Percentiles rank a stretch among this genome's conserved stretches.
These are phyloP conservation scores for Ramularia collo-cygni DNA, from an alignment of 2,329 filamentous ascomycete species.

Conservation along the genomic window DNA sequence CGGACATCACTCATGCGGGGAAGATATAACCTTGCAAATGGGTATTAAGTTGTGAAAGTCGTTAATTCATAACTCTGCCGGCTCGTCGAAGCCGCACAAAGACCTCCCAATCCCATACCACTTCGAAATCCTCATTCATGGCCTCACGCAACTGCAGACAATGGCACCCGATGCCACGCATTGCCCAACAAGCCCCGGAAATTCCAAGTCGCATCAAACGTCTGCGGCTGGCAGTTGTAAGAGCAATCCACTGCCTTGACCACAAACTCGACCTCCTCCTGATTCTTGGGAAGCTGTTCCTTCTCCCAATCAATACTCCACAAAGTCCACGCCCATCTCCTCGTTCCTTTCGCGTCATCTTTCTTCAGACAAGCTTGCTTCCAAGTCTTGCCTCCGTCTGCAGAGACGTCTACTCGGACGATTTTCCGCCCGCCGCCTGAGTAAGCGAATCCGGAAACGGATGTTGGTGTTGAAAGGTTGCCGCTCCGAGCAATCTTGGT, in stretches of 20 bases:
- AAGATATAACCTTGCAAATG: too few relatives aligned
- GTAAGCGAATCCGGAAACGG: slow-evolving; percentile 58
- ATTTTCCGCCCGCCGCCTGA: slow-evolving; percentile 61
- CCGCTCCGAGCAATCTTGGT: slow-evolving; percentile 34
- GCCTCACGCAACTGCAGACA: neutral
- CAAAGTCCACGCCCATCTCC: slow-evolving; percentile 57
- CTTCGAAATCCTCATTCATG: neutral
- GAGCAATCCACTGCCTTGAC: slow-evolving; percentile 61
- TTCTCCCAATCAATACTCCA: slow-evolving; percentile 47
- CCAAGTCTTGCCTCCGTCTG: slow-evolving; percentile 59
- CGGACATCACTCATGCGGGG: too few relatives aligned
- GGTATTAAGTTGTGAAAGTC: too few relatives aligned
- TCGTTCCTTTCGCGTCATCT: slow-evolving; percentile 44
- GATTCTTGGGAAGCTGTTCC: slow-evolving; percentile 38
- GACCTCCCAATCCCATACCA: too few relatives aligned
- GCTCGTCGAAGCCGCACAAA: too few relatives aligned
- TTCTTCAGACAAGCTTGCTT: slow-evolving; percentile 55
- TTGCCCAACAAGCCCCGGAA: slow-evolving; percentile 58
- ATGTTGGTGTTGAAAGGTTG: slow-evolving; percentile 16
- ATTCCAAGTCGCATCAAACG: slow-evolving; percentile 55
- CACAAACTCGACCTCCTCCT: slow-evolving; percentile 35
- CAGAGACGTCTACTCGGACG: slow-evolving; percentile 59
- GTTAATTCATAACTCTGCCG: too few relatives aligned
- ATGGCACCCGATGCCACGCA: slow-evolving; percentile 56
- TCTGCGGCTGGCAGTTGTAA: slow-evolving; percentile 61